Conservation (phyloP, 345 rosid genomes). For the Moringa oleifera region DNA sequence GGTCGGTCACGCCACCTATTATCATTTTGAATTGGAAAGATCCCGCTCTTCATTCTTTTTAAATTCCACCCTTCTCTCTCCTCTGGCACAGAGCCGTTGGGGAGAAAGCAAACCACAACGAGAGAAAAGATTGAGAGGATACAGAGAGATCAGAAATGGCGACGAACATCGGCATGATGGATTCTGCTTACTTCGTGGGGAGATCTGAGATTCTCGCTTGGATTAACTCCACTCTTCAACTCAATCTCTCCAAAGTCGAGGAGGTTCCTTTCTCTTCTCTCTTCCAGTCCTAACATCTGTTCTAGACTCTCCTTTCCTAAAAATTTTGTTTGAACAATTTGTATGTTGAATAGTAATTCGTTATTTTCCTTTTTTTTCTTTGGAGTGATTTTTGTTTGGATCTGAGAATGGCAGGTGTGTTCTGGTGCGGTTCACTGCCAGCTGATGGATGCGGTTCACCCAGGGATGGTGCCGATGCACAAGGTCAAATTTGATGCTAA, state of each 20-base stretch:
- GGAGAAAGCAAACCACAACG: constrained; percentile 3
- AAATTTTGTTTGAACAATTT: too few species aligned
- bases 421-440: constrained; percentile 93
- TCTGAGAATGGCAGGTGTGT: constrained; percentile 50
- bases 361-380: too few species aligned
- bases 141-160: constrained; percentile 37
- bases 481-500: constrained; percentile 96
- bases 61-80: constrained; percentile 18
- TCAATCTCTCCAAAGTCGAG: constrained; percentile 93
- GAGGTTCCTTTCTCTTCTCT: constrained; percentile 43
- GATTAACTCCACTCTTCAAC: constrained; percentile 89
- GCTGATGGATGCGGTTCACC: constrained; percentile 87
- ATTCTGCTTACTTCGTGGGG: constrained; percentile 82
- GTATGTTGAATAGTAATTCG: too few species aligned
- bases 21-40: constrained; percentile 25
- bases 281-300: neutral
- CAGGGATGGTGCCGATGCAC: constrained; percentile 93
- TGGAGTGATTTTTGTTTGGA: neutral
- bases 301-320: neutral
- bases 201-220: constrained; percentile 95
- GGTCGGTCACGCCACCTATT: too few species aligned
- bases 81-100: constrained; percentile 26
- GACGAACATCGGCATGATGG: constrained; percentile 93
- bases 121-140: constrained; percentile 2
- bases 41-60: constrained; percentile 43